phyloP scores from a whole-genome alignment of 139 green algal species.

The Tetraselmis striata region DNA sequence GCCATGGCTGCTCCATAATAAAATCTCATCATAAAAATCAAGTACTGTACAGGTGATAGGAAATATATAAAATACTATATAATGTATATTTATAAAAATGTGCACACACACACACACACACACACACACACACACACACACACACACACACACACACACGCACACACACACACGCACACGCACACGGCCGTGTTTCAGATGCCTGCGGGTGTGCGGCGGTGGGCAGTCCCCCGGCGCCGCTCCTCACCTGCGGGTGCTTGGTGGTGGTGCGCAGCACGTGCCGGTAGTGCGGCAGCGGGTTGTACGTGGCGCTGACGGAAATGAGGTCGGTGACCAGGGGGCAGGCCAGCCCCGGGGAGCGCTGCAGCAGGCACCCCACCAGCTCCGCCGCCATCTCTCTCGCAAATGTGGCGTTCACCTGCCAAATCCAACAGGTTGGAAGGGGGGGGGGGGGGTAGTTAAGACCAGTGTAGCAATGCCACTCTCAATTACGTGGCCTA shows the following conservation, averaged over 20 bases:
- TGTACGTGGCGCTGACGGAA: neutral
- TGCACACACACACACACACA: neutral
- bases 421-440: no score
- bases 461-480: no score
- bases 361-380: conserved; percentile 27
- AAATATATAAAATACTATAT: no score
- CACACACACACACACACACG: neutral
- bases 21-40: no score
- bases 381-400: conserved; percentile 16
- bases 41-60: no score
- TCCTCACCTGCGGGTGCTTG: neutral
- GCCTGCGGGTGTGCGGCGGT: no score
- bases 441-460: no score
- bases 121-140: neutral
- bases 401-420: conserved; percentile 30
- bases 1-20: no score
- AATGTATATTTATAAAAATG: no score
- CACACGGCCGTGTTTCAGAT: no score
- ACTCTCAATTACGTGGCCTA: no score
- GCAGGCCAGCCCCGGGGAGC: conserved; percentile 37
- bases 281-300: neutral
- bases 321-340: conserved; percentile 31
- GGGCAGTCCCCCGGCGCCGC: no score
- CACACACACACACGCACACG: neutral
- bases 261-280: neutral